Conservation (phyloP, 345 rosid genomes). For the Rhodamnia argentea region DNA sequence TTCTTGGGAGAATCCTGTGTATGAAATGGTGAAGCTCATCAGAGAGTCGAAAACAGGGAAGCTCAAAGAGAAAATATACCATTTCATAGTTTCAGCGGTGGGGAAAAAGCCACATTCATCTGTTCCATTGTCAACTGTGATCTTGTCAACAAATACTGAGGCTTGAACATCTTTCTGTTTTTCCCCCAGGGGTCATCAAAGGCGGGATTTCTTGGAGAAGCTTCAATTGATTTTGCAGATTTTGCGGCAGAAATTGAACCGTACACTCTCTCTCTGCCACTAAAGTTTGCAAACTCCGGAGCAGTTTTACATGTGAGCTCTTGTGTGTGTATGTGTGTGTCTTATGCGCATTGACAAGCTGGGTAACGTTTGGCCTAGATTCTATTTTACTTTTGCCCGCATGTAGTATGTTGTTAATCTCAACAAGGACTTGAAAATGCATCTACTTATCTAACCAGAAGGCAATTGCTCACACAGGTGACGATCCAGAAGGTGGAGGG, state of each 20-base stretch:
- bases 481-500: constrained; percentile 65
- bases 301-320: constrained; percentile 79
- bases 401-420: not conserved
- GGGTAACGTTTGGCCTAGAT: not conserved
- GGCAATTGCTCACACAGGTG: constrained; percentile 33
- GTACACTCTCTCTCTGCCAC: constrained; percentile 70
- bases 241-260: constrained; percentile 55
- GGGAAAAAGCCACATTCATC: not conserved
- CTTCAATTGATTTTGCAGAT: constrained; percentile 87
- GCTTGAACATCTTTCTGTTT: not conserved
- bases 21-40: constrained; percentile 58
- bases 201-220: constrained; percentile 79
- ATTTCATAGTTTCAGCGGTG: constrained; percentile 76
- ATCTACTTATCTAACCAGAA: not conserved
- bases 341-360: not conserved
- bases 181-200: constrained; percentile 70
- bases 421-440: not conserved
- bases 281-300: constrained; percentile 80
- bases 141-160: not conserved
- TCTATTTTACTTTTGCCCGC: not conserved
- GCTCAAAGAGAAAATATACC: constrained; percentile 73
- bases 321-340: constrained; percentile 1
- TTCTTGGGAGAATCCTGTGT: constrained; percentile 80
- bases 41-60: constrained; percentile 64
- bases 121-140: not conserved